phyloP scores from a whole-genome alignment of 2,329 filamentous ascomycete species.

The Fusarium liriodendri region DNA sequence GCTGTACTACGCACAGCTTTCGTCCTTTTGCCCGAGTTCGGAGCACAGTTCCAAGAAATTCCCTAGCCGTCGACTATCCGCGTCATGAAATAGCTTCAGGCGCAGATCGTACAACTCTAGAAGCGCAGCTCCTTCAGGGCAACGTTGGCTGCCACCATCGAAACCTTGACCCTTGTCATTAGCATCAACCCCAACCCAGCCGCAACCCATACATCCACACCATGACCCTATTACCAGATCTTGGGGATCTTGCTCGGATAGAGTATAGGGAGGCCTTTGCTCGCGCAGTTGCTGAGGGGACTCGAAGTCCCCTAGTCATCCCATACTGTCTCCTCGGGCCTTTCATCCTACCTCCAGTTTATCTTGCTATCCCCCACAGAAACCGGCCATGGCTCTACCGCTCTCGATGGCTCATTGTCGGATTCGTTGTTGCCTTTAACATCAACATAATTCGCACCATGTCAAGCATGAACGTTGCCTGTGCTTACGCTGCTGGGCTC shows the following conservation, averaged over 20 bases:
- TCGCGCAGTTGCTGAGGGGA: conserved; percentile 51
- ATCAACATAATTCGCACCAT: conserved; percentile 53
- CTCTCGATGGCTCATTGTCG: conserved; percentile 61
- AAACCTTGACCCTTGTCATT: not conserved
- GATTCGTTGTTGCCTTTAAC: conserved; percentile 57
- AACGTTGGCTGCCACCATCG: not conserved
- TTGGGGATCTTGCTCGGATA: conserved; percentile 44
- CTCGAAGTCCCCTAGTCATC: conserved; percentile 60
- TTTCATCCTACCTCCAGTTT: conserved; percentile 63
- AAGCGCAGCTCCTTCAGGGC: not conserved
- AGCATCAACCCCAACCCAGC: not conserved
- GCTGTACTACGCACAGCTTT: not conserved
- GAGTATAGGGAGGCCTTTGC: conserved; percentile 53
- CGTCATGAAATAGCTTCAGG: conserved; percentile 26
- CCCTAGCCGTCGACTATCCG: not conserved
- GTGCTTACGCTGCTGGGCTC: conserved; percentile 63
- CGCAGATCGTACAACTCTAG: conserved; percentile 18
- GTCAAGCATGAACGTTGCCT: conserved; percentile 63
- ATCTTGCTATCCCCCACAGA: conserved; percentile 67
- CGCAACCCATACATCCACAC: conserved; percentile 5
- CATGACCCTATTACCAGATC: conserved; percentile 17
- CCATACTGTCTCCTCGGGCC: conserved; percentile 62
- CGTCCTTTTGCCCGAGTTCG: not conserved
- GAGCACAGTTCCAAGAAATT: not conserved
- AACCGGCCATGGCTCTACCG: conserved; percentile 62